Conservation (phyloP, 2,329 filamentous ascomycete genomes). For the Tolypocladium ovalisporum region DNA sequence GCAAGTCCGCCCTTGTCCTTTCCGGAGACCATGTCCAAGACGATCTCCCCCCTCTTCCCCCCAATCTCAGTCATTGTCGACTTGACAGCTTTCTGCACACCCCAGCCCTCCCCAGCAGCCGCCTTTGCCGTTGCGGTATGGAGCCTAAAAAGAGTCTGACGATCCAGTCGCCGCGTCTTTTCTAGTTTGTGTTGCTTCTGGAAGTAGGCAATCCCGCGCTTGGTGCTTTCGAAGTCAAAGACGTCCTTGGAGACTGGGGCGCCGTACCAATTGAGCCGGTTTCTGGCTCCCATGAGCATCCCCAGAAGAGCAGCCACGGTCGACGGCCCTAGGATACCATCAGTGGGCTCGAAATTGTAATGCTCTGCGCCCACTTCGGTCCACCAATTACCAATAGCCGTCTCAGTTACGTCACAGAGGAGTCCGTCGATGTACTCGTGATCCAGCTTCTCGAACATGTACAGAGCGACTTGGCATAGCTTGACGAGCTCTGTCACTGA, state of each 20-base stretch:
- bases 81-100: constrained; percentile 87
- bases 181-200: constrained; percentile 81
- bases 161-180: constrained; percentile 68
- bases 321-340: constrained; percentile 84
- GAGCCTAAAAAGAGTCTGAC: constrained; percentile 69
- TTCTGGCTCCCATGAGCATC: constrained; percentile 79
- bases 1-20: constrained; percentile 82
- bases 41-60: constrained; percentile 86
- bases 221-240: constrained; percentile 74
- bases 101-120: constrained; percentile 81
- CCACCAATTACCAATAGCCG: constrained; percentile 91
- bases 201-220: constrained; percentile 76
- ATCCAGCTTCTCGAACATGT: constrained; percentile 80
- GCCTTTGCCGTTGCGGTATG: constrained; percentile 83
- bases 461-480: constrained; percentile 79
- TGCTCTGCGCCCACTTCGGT: constrained; percentile 83
- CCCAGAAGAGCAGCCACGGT: constrained; percentile 83
- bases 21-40: constrained; percentile 86
- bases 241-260: constrained; percentile 82
- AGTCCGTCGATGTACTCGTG: constrained; percentile 84
- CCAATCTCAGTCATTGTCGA: constrained; percentile 89
- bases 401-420: constrained; percentile 87
- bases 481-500: constrained; percentile 84
- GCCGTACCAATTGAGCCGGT: constrained; percentile 74
- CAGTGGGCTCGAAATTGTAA: constrained; percentile 84